A percentile compares a stretch with the other conserved stretches of the same genome.
These are phyloP conservation scores for Artemisia annua DNA, from an alignment of 129 eudicot species.

Conservation along the genomic window DNA sequence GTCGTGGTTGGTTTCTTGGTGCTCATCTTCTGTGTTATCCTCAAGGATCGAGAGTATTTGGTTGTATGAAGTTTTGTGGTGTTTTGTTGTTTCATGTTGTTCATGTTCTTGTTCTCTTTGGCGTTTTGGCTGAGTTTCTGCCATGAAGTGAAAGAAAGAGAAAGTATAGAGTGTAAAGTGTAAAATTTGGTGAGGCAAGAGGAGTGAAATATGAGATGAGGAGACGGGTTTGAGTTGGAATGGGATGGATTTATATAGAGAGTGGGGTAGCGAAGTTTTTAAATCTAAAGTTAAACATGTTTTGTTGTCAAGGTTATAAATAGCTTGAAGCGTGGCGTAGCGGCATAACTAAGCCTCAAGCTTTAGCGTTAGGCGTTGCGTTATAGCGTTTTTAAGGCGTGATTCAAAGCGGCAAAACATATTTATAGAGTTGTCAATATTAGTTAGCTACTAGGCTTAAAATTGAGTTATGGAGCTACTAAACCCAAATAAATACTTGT, in stretches of 20 bases:
- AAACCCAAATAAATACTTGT: too few species aligned
- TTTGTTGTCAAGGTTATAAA: too few species aligned
- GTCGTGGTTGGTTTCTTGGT: constrained; percentile 44
- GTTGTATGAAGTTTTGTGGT: constrained; percentile 46
- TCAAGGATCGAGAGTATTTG: constrained; percentile 48
- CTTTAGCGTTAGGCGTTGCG: too few species aligned
- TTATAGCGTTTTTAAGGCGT: too few species aligned
- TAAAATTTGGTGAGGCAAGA: neutral
- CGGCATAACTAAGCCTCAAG: too few species aligned
- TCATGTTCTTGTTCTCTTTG: constrained; percentile 31
- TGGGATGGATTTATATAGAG: constrained; percentile 15
- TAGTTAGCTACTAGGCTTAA: too few species aligned
- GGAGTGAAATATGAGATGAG: constrained; percentile 34
- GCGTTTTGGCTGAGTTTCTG: constrained; percentile 49
- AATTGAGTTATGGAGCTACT: too few species aligned
- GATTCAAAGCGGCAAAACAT: too few species aligned
- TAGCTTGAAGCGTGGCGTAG: too few species aligned
- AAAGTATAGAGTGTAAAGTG: constrained; percentile 12
- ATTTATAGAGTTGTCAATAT: too few species aligned
- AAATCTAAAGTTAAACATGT: neutral
- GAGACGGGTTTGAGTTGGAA: constrained; percentile 36
- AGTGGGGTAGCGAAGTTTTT: neutral
- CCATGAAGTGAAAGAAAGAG: constrained; percentile 23
- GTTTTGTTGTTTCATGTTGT: constrained; percentile 35
- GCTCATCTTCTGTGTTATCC: constrained; percentile 47